Conservation (phyloP, 108 stramenopile species). For the Nitzschia sp. region DNA sequence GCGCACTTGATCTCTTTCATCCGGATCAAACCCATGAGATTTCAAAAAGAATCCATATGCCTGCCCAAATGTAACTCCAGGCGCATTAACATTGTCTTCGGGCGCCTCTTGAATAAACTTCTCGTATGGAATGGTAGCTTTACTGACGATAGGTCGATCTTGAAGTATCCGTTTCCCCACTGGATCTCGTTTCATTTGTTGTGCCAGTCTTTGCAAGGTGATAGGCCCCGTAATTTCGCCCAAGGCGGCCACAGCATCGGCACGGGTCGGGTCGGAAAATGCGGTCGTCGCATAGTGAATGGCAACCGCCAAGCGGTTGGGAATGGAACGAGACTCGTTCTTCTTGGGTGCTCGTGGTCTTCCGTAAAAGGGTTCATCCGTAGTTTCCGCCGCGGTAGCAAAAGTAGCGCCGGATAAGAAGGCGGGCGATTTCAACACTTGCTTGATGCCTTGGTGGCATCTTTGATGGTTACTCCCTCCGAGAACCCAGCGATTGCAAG, state of each 20-base stretch:
- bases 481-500: no score
- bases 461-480: no score
- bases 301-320: conserved; percentile 52
- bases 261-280: conserved; percentile 83
- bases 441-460: no score
- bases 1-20: conserved; percentile 67
- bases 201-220: conserved; percentile 67
- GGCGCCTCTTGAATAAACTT: conserved; percentile 42
- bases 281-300: conserved; percentile 85
- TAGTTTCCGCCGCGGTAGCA: neutral
- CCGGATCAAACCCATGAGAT: conserved; percentile 86
- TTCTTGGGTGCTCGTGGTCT: conserved; percentile 27
- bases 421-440: no score
- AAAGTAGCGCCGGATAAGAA: neutral
- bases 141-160: conserved; percentile 74
- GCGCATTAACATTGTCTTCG: conserved; percentile 20
- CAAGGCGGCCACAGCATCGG: conserved; percentile 92
- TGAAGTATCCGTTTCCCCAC: conserved; percentile 64
- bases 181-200: conserved; percentile 51
- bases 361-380: conserved; percentile 40
- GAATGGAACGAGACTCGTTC: conserved; percentile 10
- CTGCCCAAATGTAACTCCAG: conserved; percentile 79
- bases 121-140: conserved; percentile 49
- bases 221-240: conserved; percentile 89
- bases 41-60: conserved; percentile 86